Evolutionary conservation across 371 early-diverging fungal genomes (phyloP).

Genomic region (Thermomucor indicae-seudaticae): DNA sequence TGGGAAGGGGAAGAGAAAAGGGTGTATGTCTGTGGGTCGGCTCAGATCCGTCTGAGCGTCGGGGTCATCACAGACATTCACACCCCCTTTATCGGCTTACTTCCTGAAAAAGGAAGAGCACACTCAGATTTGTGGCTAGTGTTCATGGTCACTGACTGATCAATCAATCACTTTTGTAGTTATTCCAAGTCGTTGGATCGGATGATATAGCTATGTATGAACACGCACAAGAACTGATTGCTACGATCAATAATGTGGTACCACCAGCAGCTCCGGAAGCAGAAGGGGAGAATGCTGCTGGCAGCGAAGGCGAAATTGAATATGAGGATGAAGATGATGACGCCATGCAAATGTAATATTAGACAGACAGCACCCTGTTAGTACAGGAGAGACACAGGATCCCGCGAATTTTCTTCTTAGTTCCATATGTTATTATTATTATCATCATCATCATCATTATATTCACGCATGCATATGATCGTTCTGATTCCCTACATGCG

Average conservation of each 20-base stretch:
- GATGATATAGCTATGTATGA: conserved; percentile 70
- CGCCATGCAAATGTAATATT: conserved; percentile 40
- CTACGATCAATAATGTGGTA: conserved; percentile 46
- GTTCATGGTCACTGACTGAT: no score
- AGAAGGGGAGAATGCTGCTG: conserved; percentile 20
- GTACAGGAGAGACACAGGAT: no score
- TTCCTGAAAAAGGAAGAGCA: not conserved
- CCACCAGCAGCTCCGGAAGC: conserved; percentile 41
- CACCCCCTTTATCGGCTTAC: not conserved
- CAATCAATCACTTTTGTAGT: conserved; percentile 28
- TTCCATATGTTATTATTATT: no score
- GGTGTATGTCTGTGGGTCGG: not conserved
- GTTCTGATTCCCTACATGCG: no score
- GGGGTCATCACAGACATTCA: no score
- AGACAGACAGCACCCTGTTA: no score
- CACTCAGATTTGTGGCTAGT: conserved; percentile 4
- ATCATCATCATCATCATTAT: no score
- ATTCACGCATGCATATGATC: no score
- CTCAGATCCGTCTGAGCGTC: conserved; percentile 1
- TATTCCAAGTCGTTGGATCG: conserved; percentile 51
- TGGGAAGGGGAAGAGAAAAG: not conserved
- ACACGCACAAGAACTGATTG: conserved; percentile 65
- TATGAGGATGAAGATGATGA: conserved; percentile 39
- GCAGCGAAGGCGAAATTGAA: conserved; percentile 29
- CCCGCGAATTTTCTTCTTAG: no score